A percentile compares a stretch with the other conserved stretches of the same genome.
Evolutionary conservation across 306 rosid genomes (phyloP).

Genomic region (Gynostemma pentaphyllum): DNA sequence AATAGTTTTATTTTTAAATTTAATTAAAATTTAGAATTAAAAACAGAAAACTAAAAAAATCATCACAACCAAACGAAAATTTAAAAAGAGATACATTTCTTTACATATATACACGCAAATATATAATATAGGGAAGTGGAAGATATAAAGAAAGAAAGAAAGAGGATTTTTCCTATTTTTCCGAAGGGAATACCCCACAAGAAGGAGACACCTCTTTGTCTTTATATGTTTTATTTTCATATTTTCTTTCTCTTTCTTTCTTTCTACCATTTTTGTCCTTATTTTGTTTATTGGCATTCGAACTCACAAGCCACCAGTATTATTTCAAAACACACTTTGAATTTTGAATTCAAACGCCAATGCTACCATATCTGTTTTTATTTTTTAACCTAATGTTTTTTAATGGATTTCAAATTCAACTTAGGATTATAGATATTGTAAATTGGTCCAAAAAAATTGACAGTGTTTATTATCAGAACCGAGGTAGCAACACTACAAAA

Average conservation of each 20-base stretch:
- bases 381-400: not conserved
- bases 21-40: too few species aligned
- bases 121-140: too few species aligned
- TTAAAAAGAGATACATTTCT: too few species aligned
- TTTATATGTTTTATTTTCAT: not conserved
- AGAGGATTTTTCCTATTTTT: not conserved
- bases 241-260: too few species aligned
- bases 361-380: not conserved
- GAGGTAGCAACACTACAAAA: not conserved
- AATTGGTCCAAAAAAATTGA: not conserved
- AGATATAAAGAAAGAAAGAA: too few species aligned
- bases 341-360: slow-evolving; percentile 4
- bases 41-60: too few species aligned
- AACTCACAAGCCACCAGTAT: not conserved
- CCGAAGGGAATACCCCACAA: not conserved
- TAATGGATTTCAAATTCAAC: too few species aligned
- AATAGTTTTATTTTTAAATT: too few species aligned
- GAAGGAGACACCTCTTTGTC: not conserved
- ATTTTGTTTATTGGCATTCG: not conserved
- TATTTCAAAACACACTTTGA: not conserved
- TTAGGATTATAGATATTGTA: not conserved
- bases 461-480: not conserved
- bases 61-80: too few species aligned
- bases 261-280: not conserved
- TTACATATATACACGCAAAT: too few species aligned